Conservation (phyloP, 352 stramenopile species). For the Globisporangium apiculatum region DNA sequence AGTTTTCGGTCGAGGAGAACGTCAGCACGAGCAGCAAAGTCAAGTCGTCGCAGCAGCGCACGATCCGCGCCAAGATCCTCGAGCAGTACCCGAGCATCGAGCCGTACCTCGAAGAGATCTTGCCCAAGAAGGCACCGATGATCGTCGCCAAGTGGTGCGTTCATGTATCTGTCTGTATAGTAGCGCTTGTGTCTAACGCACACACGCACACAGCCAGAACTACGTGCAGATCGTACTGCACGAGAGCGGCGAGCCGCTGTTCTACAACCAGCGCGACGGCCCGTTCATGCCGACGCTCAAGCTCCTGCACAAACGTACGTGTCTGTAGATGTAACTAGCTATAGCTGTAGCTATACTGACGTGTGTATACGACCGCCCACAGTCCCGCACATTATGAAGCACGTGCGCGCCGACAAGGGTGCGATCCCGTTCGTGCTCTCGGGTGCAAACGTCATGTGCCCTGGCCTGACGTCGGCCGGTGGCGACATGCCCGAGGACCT, state of each 20-base stretch:
- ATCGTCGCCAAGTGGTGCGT: slow-evolving; percentile 88
- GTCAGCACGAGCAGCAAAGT: slow-evolving; percentile 95
- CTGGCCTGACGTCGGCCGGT: slow-evolving; percentile 93
- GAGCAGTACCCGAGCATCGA: slow-evolving; percentile 91
- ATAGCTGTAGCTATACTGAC: neutral
- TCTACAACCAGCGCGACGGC: slow-evolving; percentile 96
- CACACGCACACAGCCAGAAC: slow-evolving; percentile 54
- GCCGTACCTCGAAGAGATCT: slow-evolving; percentile 79
- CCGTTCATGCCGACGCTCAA: slow-evolving; percentile 96
- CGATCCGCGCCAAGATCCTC: slow-evolving; percentile 91
- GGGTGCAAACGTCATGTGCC: slow-evolving; percentile 98
- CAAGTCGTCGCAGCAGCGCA: slow-evolving; percentile 95
- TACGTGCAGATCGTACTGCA: slow-evolving; percentile 88
- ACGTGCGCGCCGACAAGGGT: slow-evolving; percentile 94
- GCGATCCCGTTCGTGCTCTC: slow-evolving; percentile 97
- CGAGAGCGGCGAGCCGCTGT: slow-evolving; percentile 85
- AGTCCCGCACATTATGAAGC: slow-evolving; percentile 91
- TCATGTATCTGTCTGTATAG: neutral
- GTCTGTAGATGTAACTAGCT: too few species aligned
- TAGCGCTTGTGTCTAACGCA: neutral
- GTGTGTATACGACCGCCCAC: neutral
- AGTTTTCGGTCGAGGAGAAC: slow-evolving; percentile 92
- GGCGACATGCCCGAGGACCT: slow-evolving; percentile 90
- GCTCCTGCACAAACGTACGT: slow-evolving; percentile 90
- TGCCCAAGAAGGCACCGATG: slow-evolving; percentile 94